These are phyloP conservation scores for Schwanniomyces polymorphus DNA, from an alignment of 805 yeast species.

Conservation along the genomic window DNA sequence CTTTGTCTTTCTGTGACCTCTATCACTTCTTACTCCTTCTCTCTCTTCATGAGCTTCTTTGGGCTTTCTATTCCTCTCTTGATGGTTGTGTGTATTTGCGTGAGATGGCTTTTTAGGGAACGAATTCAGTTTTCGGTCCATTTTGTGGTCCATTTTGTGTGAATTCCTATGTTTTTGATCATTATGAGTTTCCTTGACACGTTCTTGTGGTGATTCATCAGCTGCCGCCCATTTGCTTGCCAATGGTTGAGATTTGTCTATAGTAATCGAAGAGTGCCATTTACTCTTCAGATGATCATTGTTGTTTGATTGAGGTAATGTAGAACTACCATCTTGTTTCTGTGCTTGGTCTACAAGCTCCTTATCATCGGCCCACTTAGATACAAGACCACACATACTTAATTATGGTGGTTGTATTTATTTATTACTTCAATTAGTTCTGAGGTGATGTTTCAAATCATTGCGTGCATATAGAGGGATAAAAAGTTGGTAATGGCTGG, in stretches of 20 bases:
- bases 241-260: conserved; percentile 15
- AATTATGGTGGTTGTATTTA: background rate
- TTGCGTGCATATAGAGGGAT: background rate
- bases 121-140: background rate
- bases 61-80: background rate
- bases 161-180: background rate
- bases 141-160: background rate
- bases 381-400: conserved; percentile 16
- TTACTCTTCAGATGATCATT: conserved; percentile 3
- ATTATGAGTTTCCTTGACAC: background rate
- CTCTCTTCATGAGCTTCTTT: background rate
- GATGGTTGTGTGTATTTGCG: background rate
- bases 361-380: conserved; percentile 38
- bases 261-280: conserved; percentile 10
- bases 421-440: background rate
- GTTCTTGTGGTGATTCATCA: background rate
- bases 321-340: conserved; percentile 15
- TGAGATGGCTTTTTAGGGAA: background rate
- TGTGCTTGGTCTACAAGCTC: conserved; percentile 23
- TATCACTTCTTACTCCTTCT: background rate
- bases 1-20: background rate
- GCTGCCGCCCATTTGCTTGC: conserved; percentile 36
- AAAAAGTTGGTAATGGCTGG: too few species aligned
- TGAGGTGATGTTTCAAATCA: background rate
- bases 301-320: background rate